Percentiles rank a stretch among this genome's conserved stretches.
These are phyloP conservation scores for Colletotrichum liaoningense DNA, from an alignment of 2,329 filamentous ascomycete genomes.

Conservation along the genomic window DNA sequence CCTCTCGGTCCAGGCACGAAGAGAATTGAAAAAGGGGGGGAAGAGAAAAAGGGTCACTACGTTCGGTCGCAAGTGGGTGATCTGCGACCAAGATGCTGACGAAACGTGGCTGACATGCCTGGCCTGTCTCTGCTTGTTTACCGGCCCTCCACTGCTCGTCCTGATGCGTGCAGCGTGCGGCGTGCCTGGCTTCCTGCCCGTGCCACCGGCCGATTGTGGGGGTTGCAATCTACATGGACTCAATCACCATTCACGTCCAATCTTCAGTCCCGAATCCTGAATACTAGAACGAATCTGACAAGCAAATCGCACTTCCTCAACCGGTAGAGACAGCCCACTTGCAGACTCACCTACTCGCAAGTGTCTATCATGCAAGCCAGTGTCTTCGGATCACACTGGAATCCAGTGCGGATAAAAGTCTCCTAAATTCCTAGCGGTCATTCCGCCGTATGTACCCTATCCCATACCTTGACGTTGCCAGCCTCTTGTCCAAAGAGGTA, in stretches of 20 bases:
- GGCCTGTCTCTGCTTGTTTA: not conserved
- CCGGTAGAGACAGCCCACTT: not conserved
- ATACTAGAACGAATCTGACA: not conserved
- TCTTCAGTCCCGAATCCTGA: not conserved
- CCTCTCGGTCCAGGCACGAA: not conserved
- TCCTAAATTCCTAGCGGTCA: conserved; percentile 29
- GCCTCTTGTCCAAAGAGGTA: not conserved
- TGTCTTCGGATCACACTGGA: not conserved
- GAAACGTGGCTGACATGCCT: conserved; percentile 13
- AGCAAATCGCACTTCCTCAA: not conserved
- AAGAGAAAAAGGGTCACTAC: not conserved
- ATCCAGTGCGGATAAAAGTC: conserved; percentile 10
- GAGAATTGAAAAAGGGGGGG: not conserved
- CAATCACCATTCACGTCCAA: not conserved
- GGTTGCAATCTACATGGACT: conserved; percentile 18
- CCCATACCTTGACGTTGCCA: not conserved
- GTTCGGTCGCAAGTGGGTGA: not conserved
- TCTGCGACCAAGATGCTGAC: conserved; percentile 8
- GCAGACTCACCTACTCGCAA: not conserved
- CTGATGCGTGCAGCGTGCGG: not conserved
- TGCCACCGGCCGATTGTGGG: conserved; percentile 24
- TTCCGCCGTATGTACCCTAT: not conserved
- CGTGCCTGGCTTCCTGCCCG: not conserved
- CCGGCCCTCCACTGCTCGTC: not conserved
- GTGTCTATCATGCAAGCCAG: not conserved